A percentile compares a stretch with the other conserved stretches of the same genome.
Evolutionary conservation across 306 rosid genomes (phyloP).

Genomic region (Corylus avellana): DNA sequence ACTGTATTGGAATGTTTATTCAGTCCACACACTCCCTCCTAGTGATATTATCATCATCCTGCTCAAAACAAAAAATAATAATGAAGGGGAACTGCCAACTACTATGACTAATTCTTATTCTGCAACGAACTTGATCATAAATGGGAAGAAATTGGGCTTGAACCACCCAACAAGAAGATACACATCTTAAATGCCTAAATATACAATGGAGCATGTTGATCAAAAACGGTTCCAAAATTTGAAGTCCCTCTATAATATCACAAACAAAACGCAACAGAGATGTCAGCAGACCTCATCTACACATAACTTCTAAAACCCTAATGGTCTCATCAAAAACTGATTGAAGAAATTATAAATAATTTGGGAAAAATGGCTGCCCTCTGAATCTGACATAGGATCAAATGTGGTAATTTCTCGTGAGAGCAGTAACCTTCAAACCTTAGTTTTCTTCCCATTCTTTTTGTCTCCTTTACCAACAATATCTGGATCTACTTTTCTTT

Average conservation of each 20-base stretch:
- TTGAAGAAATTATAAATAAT: neutral
- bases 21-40: too few species aligned
- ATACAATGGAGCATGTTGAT: neutral
- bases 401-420: too few species aligned
- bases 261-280: conserved; percentile 10
- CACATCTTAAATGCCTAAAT: neutral
- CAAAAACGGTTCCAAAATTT: neutral
- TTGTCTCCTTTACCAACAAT: conserved; percentile 10
- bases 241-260: neutral
- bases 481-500: conserved; percentile 16
- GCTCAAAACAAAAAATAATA: too few species aligned
- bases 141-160: neutral
- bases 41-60: too few species aligned
- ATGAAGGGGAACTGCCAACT: neutral
- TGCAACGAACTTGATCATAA: neutral
- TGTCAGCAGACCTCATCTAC: conserved; percentile 5
- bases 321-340: conserved; percentile 10
- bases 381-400: conserved; percentile 16
- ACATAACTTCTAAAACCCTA: conserved; percentile 8
- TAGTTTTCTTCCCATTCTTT: conserved; percentile 17
- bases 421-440: neutral
- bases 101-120: neutral
- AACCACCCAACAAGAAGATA: neutral
- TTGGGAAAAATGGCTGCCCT: conserved; percentile 4
- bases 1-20: too few species aligned